Evolutionary conservation across 441 rosid genomes (phyloP), one percentile per base, ranked within the genome.

Genomic region (Flueggea neowawraea): DNA sequence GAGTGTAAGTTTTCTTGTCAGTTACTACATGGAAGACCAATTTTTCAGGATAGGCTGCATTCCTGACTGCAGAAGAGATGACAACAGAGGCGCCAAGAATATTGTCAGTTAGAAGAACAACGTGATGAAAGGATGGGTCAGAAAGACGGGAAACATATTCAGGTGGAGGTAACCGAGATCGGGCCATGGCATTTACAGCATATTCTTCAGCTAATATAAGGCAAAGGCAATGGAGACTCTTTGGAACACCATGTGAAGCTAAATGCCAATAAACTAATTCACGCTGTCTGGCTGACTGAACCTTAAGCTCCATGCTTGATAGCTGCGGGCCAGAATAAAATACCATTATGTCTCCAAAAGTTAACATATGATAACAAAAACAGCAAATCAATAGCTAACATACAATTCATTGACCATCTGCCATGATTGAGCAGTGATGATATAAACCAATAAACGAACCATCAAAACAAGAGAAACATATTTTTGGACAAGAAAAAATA

Each of bases 31-130:
- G 98, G 64, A 93, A 90, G 31, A 88, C 98, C 41, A 90, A 72
- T 33, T 79, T 82, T 68, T 84, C 93, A 8, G 96, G 97, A 63
- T 72, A 75, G 60, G 58, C 76, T 4, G 93, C 79, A 53, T 76
- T 82, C 69, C 78, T 72, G 16, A 90, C 82, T 0, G 96, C 69
- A 39, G 98, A 93, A 61, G 96, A 82, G 66, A 90, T 66, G 56
- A 82, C 95, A 58, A 92, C 96, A 16, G 96, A 92, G 57, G 95
- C 91, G 60, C 96, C 98, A 14, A 92, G 84, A 16, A 93, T 81
- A 71, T 90, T 93, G 62, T 93, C 98, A 11, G 98, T 90, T 69
- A 88, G 73, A 59, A 93, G 84, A 80, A 88, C 85, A 61, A 93
- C 72, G 59, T 93, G 98, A 67, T 77, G 77, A 64, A 75, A 85